Percentiles rank a stretch among this genome's conserved stretches.
Evolutionary conservation across 768 basidiomycete genomes (phyloP).

Genomic region (Butyriboletus loyo): DNA sequence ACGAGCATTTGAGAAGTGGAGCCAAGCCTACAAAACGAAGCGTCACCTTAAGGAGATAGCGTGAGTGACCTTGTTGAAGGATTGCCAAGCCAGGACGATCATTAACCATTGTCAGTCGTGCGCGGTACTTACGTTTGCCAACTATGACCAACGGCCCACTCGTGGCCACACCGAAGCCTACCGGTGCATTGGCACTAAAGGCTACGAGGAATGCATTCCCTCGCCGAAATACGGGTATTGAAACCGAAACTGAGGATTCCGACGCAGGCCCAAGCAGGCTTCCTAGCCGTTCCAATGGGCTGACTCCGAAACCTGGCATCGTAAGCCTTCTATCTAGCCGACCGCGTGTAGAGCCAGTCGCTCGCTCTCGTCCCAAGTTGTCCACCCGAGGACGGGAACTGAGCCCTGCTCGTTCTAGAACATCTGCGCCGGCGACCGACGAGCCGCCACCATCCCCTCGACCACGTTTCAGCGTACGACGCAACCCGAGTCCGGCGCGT

Average conservation of each 20-base stretch:
- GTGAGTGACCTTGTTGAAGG: slow-evolving; percentile 46
- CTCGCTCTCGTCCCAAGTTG: slow-evolving; percentile 27
- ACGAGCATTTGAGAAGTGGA: slow-evolving; percentile 64
- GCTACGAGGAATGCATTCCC: slow-evolving; percentile 30
- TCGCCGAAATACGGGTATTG: slow-evolving; percentile 24
- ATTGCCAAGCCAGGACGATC: slow-evolving; percentile 19
- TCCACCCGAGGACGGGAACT: slow-evolving; percentile 28
- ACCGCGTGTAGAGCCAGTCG: slow-evolving; percentile 23
- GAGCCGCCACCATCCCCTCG: slow-evolving; percentile 28
- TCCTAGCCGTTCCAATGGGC: slow-evolving; percentile 24
- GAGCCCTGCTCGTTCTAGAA: slow-evolving; percentile 32
- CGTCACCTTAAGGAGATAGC: slow-evolving; percentile 77
- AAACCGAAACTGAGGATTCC: slow-evolving; percentile 33
- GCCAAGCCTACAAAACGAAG: slow-evolving; percentile 64
- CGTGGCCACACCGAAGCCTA: slow-evolving; percentile 27
- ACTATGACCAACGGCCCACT: slow-evolving; percentile 43
- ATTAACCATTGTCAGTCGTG: slow-evolving; percentile 52
- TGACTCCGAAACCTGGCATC: slow-evolving; percentile 32
- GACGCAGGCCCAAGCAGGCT: slow-evolving; percentile 26
- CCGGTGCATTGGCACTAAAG: slow-evolving; percentile 25
- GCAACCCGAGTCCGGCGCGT: slow-evolving; percentile 39
- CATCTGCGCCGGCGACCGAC: slow-evolving; percentile 20
- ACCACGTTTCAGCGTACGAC: slow-evolving; percentile 36
- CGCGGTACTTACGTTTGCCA: slow-evolving; percentile 76
- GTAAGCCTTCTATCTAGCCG: slow-evolving; percentile 39